Conservation (phyloP, 768 basidiomycete genomes). For the Lactarius vividus region DNA sequence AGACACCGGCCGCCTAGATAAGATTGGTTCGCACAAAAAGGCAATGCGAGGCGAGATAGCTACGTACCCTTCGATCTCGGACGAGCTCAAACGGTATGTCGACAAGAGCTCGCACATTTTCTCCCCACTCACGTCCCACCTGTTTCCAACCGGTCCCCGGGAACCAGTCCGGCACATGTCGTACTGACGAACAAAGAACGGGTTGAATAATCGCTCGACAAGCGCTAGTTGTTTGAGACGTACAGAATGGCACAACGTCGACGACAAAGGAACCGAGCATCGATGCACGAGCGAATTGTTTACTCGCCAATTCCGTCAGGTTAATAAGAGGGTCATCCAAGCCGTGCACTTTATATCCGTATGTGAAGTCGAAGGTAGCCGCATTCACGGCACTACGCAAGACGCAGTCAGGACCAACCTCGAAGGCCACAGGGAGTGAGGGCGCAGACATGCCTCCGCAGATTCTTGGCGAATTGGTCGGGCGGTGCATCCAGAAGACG, state of each 20-base stretch:
- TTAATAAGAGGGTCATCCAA: slow-evolving; percentile 32
- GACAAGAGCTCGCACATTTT: not conserved
- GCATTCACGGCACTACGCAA: slow-evolving; percentile 31
- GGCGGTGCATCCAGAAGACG: slow-evolving; percentile 16
- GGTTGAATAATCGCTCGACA: not conserved
- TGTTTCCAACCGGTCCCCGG: slow-evolving; percentile 34
- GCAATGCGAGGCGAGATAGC: not conserved
- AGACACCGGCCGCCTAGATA: not conserved
- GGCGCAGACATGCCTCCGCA: slow-evolving; percentile 5
- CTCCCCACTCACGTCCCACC: slow-evolving; percentile 9
- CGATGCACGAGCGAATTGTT: slow-evolving; percentile 21
- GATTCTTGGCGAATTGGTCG: slow-evolving; percentile 11
- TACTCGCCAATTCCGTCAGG: slow-evolving; percentile 25
- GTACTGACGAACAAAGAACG: slow-evolving; percentile 26
- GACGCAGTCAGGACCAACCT: no score
- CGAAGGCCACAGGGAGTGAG: not conserved
- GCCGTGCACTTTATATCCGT: slow-evolving; percentile 32
- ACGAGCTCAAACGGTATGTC: slow-evolving; percentile 27
- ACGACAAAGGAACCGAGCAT: slow-evolving; percentile 27
- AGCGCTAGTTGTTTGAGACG: slow-evolving; percentile 6
- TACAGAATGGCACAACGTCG: slow-evolving; percentile 31
- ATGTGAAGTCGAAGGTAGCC: slow-evolving; percentile 33
- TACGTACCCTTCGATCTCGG: slow-evolving; percentile 24
- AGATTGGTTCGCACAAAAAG: not conserved
- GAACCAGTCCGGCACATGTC: slow-evolving; percentile 35